Percentiles rank a stretch among this genome's conserved stretches.
These are phyloP conservation scores for Neurospora sp. DNA, from an alignment of 495 filamentous ascomycete species.

Conservation along the genomic window DNA sequence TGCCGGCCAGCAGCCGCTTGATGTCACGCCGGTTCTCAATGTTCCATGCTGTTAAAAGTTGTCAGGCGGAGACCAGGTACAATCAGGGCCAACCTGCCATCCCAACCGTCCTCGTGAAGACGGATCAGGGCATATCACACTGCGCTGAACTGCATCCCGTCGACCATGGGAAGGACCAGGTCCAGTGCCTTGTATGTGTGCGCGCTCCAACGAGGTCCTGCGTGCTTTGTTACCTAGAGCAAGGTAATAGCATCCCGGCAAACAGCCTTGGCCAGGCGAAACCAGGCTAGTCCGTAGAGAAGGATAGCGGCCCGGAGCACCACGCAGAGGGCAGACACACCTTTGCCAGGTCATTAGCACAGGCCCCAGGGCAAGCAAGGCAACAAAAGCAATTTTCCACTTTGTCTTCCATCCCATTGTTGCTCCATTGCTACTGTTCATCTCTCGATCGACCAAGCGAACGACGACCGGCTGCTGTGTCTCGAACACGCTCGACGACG, in stretches of 20 bases:
- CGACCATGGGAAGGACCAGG: neutral
- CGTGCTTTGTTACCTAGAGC: neutral
- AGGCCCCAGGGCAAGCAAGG: neutral
- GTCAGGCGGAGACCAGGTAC: neutral
- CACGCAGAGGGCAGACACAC: neutral
- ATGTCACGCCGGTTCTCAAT: neutral
- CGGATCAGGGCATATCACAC: neutral
- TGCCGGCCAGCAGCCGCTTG: neutral
- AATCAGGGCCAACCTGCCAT: neutral
- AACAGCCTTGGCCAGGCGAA: neutral
- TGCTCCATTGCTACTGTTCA: neutral
- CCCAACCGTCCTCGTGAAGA: neutral
- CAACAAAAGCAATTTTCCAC: neutral
- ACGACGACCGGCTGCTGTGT: conserved; percentile 1
- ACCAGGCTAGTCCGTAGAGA: neutral
- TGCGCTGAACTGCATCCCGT: neutral
- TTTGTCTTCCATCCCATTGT: neutral
- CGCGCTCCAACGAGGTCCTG: neutral
- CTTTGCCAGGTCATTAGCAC: neutral
- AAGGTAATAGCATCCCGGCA: neutral
- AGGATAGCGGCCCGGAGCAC: neutral
- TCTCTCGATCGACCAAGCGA: neutral
- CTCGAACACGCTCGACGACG: conserved; percentile 7
- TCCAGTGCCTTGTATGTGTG: neutral
- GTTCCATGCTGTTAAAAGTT: neutral